These are phyloP conservation scores for Pseudohalonectria lignicola DNA, from an alignment of 2,329 filamentous ascomycete species.

Conservation along the genomic window DNA sequence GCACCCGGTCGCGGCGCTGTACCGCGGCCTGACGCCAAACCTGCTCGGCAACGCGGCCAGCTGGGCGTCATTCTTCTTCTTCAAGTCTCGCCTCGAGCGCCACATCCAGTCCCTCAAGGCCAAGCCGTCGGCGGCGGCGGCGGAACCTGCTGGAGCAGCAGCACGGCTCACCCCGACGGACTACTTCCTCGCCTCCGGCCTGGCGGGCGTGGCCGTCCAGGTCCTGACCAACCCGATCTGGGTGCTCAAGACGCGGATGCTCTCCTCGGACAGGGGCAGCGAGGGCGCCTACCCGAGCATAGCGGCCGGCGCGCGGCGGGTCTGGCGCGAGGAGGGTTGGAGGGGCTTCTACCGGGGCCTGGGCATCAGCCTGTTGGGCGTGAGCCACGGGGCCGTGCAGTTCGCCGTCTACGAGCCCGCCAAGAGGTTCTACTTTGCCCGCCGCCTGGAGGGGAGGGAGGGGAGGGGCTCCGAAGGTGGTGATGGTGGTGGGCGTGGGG, in stretches of 20 bases:
- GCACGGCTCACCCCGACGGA: slow-evolving; percentile 51
- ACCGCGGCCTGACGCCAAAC: slow-evolving; percentile 84
- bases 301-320: slow-evolving; percentile 53
- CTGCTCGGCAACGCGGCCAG: slow-evolving; percentile 80
- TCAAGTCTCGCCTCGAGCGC: slow-evolving; percentile 47
- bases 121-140: neutral
- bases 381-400: slow-evolving; percentile 86
- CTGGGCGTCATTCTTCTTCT: slow-evolving; percentile 89
- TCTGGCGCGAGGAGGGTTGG: slow-evolving; percentile 62
- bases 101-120: slow-evolving; percentile 24
- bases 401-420: slow-evolving; percentile 86
- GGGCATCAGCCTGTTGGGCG: slow-evolving; percentile 71
- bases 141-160: slow-evolving; percentile 9
- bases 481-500: neutral
- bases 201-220: slow-evolving; percentile 62
- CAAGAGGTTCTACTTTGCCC: slow-evolving; percentile 44
- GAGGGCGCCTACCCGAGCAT: slow-evolving; percentile 76
- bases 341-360: slow-evolving; percentile 82
- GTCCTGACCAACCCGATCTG: slow-evolving; percentile 89
- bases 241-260: slow-evolving; percentile 97
- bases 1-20: slow-evolving; percentile 58
- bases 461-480: neutral
- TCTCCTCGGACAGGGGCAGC: slow-evolving; percentile 66
- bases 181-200: slow-evolving; percentile 71
- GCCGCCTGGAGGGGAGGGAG: slow-evolving; percentile 11